phyloP scores from a whole-genome alignment of 83 land plant genomes.

The Picea abies region DNA sequence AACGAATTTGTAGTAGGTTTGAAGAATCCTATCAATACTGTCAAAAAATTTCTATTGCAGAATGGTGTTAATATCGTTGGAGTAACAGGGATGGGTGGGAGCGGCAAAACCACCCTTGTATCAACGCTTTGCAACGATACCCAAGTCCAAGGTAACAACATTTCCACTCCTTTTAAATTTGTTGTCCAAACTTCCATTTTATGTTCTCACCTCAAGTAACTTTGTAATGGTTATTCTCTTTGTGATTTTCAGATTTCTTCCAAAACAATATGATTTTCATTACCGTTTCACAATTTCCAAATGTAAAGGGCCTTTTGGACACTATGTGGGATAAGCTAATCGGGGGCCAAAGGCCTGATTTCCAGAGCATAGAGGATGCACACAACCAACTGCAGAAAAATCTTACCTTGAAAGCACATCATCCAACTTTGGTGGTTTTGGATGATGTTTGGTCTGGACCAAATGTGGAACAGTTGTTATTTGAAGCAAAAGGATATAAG shows the following conservation, averaged over 20 bases:
- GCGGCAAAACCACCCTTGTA: neutral
- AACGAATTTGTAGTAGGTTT: neutral
- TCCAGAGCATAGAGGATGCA: conserved; percentile 16
- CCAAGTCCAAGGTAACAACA: neutral
- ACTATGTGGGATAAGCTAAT: conserved; percentile 8
- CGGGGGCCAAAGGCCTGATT: neutral
- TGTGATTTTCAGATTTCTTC: neutral
- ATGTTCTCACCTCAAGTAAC: too few species aligned
- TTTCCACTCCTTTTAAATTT: neutral
- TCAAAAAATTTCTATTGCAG: conserved; percentile 10
- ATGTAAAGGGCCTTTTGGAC: conserved; percentile 10
- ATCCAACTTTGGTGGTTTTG: neutral
- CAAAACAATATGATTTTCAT: neutral
- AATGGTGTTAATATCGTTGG: neutral
- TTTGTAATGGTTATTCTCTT: neutral
- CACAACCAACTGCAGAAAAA: conserved; percentile 2
- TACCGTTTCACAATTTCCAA: neutral
- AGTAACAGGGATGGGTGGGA: conserved; percentile 7
- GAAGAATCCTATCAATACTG: neutral
- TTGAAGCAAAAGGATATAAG: conserved; percentile 9
- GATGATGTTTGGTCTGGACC: too few species aligned
- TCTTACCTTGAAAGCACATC: neutral
- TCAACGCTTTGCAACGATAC: neutral
- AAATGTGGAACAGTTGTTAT: too few species aligned
- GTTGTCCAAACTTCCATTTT: too few species aligned